Conservation (phyloP, 2,329 filamentous ascomycete genomes). For the Colletotrichum sp. region DNA sequence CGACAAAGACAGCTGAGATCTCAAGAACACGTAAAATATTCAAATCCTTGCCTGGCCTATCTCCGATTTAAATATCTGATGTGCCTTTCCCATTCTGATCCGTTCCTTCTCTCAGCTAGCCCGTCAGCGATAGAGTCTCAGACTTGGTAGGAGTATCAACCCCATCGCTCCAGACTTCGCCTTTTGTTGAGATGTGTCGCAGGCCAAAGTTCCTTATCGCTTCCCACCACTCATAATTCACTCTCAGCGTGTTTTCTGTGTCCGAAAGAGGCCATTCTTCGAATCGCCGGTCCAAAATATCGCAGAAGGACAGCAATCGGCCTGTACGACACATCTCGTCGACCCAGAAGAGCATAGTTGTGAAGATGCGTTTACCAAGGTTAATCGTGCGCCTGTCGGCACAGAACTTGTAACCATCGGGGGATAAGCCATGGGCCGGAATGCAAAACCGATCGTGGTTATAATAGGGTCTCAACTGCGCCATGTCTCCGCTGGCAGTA, state of each 20-base stretch:
- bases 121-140: neutral
- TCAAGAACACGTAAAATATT: fast-evolving
- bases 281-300: neutral
- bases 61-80: too few relatives aligned
- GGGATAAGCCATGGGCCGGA: fast-evolving
- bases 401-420: fast-evolving
- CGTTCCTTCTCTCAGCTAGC: too few relatives aligned
- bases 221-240: neutral
- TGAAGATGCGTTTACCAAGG: neutral
- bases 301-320: neutral
- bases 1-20: fast-evolving
- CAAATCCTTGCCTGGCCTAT: too few relatives aligned
- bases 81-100: too few relatives aligned
- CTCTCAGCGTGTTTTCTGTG: neutral
- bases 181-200: fast-evolving
- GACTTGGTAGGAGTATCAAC: neutral
- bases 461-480: neutral
- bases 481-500: neutral
- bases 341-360: neutral
- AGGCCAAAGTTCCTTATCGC: neutral
- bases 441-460: fast-evolving
- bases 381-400: fast-evolving
- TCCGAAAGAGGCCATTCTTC: neutral
- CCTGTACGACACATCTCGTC: neutral
- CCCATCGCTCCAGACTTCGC: neutral